Base-by-base conservation (phyloP, 306 rosid genomes). In the Hippophae rhamnoides region DNA sequence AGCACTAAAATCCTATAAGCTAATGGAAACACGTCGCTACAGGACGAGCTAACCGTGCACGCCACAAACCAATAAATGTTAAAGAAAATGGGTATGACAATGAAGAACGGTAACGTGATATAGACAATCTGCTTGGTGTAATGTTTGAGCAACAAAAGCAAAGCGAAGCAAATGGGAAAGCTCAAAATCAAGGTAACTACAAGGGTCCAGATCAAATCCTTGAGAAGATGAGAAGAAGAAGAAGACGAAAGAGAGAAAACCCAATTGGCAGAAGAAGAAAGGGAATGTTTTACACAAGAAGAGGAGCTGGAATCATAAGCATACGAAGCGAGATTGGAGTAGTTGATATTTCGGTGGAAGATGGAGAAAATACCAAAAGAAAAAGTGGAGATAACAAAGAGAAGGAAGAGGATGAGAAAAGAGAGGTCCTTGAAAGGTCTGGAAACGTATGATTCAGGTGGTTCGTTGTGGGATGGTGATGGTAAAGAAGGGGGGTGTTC, bases 61-160 rank as follows among this genome's bases (percentile, higher is more conserved):
- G 86, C 95, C 7, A 92, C 95, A 60, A 92, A 92, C 98, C 96
- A 92, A 26, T 85, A 92, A 3, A 87, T 87, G 60, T 92, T 72
- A 57, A 87, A 68, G 60, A 92, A 87, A 41, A 92, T 70, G 3
- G 98, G 98, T 46, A 87, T 51, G 6, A 70, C 6, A 7, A 92
- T 52, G 43, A 92, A 85, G 69, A 92, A 82, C 0, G 98, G 98
- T 12, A 92, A 71, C 0, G 80, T 58, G 2, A 60, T 81, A 67
- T 92, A 92, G 64, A 92, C 95, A 41, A 92, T 60, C 47, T 87
- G 95, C 65, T 86, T 87, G 56, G 98, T 77, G 47, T 87, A 92
- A 69, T 57, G 82, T 72, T 87, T 92, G 65, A 92, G 93, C 26
- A 57, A 68, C 48, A 84, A 59, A 41, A 92, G 95, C 11, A 92